Evolutionary conservation across 2,329 filamentous ascomycete genomes (phyloP).

Genomic region (Paecilomyces niveus): DNA sequence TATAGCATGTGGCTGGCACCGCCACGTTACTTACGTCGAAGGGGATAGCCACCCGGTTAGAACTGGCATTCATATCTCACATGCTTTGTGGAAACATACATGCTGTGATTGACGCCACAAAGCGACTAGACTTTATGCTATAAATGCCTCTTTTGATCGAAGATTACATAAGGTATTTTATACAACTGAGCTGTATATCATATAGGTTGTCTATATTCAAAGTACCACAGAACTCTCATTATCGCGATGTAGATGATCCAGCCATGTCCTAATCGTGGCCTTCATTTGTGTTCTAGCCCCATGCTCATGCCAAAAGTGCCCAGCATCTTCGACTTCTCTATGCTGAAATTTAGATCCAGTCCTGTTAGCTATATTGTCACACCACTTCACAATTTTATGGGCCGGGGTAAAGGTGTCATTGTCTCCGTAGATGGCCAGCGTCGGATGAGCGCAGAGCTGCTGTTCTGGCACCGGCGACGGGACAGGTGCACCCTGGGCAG

Average conservation of each 20-base stretch:
- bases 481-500: constrained; percentile 20
- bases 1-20: not conserved
- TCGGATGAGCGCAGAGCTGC: constrained; percentile 48
- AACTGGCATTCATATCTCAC: not conserved
- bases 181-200: not conserved
- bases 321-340: constrained; percentile 46
- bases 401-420: constrained; percentile 65
- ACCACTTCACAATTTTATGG: constrained; percentile 62
- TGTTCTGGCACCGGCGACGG: constrained; percentile 45
- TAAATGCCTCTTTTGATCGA: not conserved
- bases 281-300: constrained; percentile 39
- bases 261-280: constrained; percentile 34
- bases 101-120: not conserved
- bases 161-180: not conserved
- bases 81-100: not conserved
- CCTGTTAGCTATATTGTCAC: constrained; percentile 41
- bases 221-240: not conserved
- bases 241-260: constrained; percentile 10
- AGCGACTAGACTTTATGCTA: not conserved
- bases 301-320: constrained; percentile 58
- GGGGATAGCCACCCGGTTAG: not conserved
- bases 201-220: not conserved
- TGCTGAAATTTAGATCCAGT: constrained; percentile 42
- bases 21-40: not conserved
- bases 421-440: constrained; percentile 67